Evolutionary conservation across 345 rosid genomes (phyloP), one percentile per base, ranked within the genome.

Genomic region (Iberis pinnata): DNA sequence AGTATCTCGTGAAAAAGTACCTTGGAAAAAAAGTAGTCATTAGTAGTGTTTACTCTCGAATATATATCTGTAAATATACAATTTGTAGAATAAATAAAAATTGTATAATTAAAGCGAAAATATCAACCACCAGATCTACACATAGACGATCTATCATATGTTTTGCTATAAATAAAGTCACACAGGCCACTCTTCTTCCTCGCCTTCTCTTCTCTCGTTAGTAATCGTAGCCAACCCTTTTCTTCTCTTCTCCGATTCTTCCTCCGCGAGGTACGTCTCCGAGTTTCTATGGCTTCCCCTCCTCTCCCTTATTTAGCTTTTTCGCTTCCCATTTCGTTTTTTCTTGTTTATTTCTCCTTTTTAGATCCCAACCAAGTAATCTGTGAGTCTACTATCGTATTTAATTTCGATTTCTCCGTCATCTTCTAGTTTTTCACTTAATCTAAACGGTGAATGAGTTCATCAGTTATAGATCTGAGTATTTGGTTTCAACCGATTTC

Each of bases 81-180:
- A 3, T 9, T 32, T 9, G 12, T 4, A 7, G 43, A 36, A 4
- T 18, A 44, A 29, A 19, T 9, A 0, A 12, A 7, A 9, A 11
- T 32, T 9, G 49, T 7, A 53, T 0, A 16, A 44, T 11, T 5
- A 55, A 43, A 12, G 36, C 43, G 20, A 59, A 67, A 59, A 67
- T 67, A 59, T 59, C 62, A 9, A 17, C 57, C 72, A 60, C 67
- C 65, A 60, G 72, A 68, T 68, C 72, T 68, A 49, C 37, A 53
- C 36, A 37, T 9, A 2, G 0, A 52, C 37, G 54, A 45, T 16
- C 4, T 9, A 24, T 33, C 24, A 60, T 42, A 16, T 0, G n/a
- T 25, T 43, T 42, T 49, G 47, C 71, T 67, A 67, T 67, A 67
- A 67, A 67, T 67, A 67, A 39, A 53, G 39, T 24, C 60, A 67